These are phyloP conservation scores for Ogataea polymorpha DNA, from an alignment of 805 yeast genomes.

Conservation along the genomic window DNA sequence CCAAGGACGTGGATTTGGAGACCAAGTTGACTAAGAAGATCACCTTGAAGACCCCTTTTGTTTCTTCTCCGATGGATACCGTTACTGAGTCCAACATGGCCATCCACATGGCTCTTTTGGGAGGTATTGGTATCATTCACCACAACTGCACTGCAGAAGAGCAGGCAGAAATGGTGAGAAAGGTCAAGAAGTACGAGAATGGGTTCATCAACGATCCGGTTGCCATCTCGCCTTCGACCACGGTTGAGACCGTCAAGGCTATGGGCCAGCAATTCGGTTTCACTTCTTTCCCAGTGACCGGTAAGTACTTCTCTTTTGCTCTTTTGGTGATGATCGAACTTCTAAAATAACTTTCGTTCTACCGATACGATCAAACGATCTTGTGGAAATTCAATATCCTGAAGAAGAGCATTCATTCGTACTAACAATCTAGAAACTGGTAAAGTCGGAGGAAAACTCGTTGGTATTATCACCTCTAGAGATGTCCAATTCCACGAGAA, in stretches of 20 bases:
- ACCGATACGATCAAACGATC: constrained; percentile 97
- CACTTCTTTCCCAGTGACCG: constrained; percentile 98
- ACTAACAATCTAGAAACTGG: constrained; percentile 65
- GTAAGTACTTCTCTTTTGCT: constrained; percentile 56
- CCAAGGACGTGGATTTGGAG: constrained; percentile 73
- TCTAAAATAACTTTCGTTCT: constrained; percentile 96
- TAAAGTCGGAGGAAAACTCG: constrained; percentile 77
- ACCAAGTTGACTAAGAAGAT: constrained; percentile 89
- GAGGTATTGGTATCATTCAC: constrained; percentile 98
- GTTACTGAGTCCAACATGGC: constrained; percentile 98
- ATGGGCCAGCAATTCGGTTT: constrained; percentile 78
- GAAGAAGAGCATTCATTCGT: constrained; percentile 19
- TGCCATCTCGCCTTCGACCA: constrained; percentile 69
- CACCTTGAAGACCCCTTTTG: constrained; percentile 88
- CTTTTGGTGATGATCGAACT: constrained; percentile 51
- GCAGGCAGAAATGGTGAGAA: constrained; percentile 97
- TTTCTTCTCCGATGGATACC: constrained; percentile 99
- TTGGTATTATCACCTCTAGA: constrained; percentile 96
- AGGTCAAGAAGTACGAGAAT: constrained; percentile 95
- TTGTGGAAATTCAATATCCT: constrained; percentile 71
- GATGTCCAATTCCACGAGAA: constrained; percentile 94
- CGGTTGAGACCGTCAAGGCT: constrained; percentile 77
- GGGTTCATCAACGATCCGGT: constrained; percentile 96
- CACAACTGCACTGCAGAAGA: constrained; percentile 96
- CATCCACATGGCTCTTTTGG: constrained; percentile 94